A percentile compares a stretch with the other conserved stretches of the same genome.
These are phyloP conservation scores for Achaetomiella virescens DNA, from an alignment of 495 filamentous ascomycete genomes.

Conservation along the genomic window DNA sequence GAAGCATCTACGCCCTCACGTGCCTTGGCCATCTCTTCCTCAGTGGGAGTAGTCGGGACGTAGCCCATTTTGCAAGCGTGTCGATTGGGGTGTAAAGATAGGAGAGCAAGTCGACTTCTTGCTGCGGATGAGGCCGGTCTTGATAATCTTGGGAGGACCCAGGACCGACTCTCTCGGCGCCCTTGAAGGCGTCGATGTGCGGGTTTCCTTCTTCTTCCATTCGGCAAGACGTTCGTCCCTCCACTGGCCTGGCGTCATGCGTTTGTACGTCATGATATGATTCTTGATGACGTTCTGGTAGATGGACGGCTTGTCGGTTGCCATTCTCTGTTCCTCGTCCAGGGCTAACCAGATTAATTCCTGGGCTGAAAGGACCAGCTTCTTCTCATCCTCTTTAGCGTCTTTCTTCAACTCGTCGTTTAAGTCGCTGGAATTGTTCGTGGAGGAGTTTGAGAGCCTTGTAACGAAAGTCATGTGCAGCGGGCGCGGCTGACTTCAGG, in stretches of 20 bases:
- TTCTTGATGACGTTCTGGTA: constrained; percentile 80
- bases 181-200: constrained; percentile 6
- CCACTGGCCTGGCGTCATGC: constrained; percentile 67
- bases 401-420: constrained; percentile 56
- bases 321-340: constrained; percentile 77
- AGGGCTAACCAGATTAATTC: constrained; percentile 71
- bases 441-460: constrained; percentile 68
- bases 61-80: constrained; percentile 62
- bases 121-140: constrained; percentile 58
- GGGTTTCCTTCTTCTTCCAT: constrained; percentile 26
- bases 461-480: constrained; percentile 58
- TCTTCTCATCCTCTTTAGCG: constrained; percentile 33
- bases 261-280: constrained; percentile 64
- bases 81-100: constrained; percentile 54
- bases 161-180: constrained; percentile 20
- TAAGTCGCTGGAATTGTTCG: constrained; percentile 63
- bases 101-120: constrained; percentile 62
- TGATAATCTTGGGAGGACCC: constrained; percentile 41
- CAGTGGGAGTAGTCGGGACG: constrained; percentile 56
- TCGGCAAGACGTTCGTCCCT: constrained; percentile 35
- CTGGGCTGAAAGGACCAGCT: constrained; percentile 55
- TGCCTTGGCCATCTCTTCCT: constrained; percentile 46
- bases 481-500: constrained; percentile 59
- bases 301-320: constrained; percentile 56
- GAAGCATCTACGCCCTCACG: constrained; percentile 56